Percentiles rank a stretch among this genome's conserved stretches.
Evolutionary conservation across 2,329 filamentous ascomycete species (phyloP).

Genomic region (Exserohilum turcica): DNA sequence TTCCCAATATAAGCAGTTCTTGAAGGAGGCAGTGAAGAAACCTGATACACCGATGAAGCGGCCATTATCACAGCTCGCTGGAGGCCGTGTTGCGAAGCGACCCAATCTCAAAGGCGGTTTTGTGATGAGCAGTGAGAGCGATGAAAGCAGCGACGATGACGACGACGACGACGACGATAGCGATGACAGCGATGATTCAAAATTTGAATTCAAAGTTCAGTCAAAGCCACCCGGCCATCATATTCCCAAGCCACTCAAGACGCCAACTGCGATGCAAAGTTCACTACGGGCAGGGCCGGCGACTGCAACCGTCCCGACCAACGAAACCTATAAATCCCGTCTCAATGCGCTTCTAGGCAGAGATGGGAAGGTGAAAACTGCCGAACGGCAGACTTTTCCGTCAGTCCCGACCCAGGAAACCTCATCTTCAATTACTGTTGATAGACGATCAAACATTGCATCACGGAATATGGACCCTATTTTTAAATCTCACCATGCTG

Average conservation of each 20-base stretch:
- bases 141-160: conserved; percentile 1
- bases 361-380: neutral
- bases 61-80: neutral
- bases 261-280: neutral
- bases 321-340: conserved; percentile 8
- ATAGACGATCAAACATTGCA: too few relatives aligned
- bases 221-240: neutral
- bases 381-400: neutral
- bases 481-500: too few relatives aligned
- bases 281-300: neutral
- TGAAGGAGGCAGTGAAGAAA: too few relatives aligned
- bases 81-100: conserved; percentile 2
- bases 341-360: conserved; percentile 8
- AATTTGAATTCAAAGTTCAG: neutral
- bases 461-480: too few relatives aligned
- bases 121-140: conserved; percentile 13
- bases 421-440: too few relatives aligned
- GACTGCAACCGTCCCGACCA: neutral
- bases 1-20: neutral
- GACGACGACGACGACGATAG: neutral
- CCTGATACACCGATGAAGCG: neutral
- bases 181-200: neutral
- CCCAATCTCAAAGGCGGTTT: conserved; percentile 16
- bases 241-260: neutral
- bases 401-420: neutral